Evolutionary conservation across 2,329 filamentous ascomycete species (phyloP), one percentile per base, ranked within the genome.

Genomic region (Ophiostoma angusticollis): DNA sequence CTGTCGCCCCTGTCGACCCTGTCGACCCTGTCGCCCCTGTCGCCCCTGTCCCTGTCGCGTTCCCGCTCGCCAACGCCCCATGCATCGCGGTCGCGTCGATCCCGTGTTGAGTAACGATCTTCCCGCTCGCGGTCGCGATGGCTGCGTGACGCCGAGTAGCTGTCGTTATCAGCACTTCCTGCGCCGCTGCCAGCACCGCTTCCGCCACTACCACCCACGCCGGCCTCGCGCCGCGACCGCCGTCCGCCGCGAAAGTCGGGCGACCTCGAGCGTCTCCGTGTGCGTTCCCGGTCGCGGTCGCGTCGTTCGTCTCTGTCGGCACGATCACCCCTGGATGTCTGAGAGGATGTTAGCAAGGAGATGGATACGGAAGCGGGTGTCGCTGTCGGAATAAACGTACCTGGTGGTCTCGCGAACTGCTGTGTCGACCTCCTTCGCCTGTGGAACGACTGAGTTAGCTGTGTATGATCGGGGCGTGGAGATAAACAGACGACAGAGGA

Each of bases 121-220:
- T 96, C 89, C 45, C 89, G 82, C 64, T 96, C 89, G 46, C 89
- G 72, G 57, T 93, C 89, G 56, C 89, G 77, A 59, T 94, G 93
- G 63, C 80, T 87, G 50, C 89, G 81, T 61, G 86, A 94, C 6
- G 84, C 86, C 16, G 87, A 93, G 63, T 96, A 96, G 41, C 83
- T 78, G 60, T 95, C 86, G 31, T 52, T 55, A 42, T 75, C 72
- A 58, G 22, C 9, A 4, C 25, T 35, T 13, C 23, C 34, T 11
- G 11, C 14, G 14, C 24, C 22, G 9, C 9, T 18, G 6, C 31
- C 24, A 11, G 25, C 18, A 13, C n/a, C n/a, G n/a, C n/a, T n/a
- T 3, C 23, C 37, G 16, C 18, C 35, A 12, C 28, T 5, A 4
- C n/a, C 17, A 6, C 76, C 71, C 50, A 84, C 80, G 2, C 35